Conservation (phyloP, 129 eudicot genomes). For the Daucus carota region DNA sequence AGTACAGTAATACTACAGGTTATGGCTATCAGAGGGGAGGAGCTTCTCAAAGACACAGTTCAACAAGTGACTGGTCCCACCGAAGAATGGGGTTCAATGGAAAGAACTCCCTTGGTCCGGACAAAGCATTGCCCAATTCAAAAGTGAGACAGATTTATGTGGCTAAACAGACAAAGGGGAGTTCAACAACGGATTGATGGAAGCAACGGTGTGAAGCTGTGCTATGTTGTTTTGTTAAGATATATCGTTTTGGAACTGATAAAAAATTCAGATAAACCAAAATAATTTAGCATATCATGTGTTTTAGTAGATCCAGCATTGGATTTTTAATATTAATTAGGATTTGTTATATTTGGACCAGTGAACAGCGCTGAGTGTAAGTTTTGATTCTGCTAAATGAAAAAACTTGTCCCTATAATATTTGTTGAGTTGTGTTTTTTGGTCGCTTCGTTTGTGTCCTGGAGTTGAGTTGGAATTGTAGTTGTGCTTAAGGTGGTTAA, state of each 20-base stretch:
- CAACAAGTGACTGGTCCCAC: slow-evolving; percentile 63
- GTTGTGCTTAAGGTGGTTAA: too few species aligned
- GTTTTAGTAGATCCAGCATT: not conserved
- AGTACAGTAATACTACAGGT: slow-evolving; percentile 35
- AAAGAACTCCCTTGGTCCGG: slow-evolving; percentile 48
- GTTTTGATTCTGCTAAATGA: not conserved
- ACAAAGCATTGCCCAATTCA: slow-evolving; percentile 36
- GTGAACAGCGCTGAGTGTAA: not conserved
- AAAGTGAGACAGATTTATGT: slow-evolving; percentile 89
- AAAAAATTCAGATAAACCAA: not conserved
- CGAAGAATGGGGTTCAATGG: slow-evolving; percentile 77
- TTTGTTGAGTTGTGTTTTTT: not conserved
- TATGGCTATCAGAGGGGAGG: slow-evolving; percentile 60
- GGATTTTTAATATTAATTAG: not conserved
- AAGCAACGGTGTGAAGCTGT: not conserved
- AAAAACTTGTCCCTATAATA: too few species aligned
- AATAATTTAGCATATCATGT: not conserved
- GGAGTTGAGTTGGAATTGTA: too few species aligned
- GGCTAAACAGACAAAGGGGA: slow-evolving; percentile 69
- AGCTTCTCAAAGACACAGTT: slow-evolving; percentile 45
- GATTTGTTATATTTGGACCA: not conserved
- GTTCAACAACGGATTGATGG: slow-evolving; percentile 28
- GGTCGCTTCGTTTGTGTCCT: too few species aligned
- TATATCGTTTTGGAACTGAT: not conserved
- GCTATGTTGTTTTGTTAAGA: not conserved